Percentiles rank a stretch among this genome's conserved stretches.
phyloP scores from a whole-genome alignment of 1,284 basidiomycete genomes.

The Microbotryum lychnidis-dioicae region DNA sequence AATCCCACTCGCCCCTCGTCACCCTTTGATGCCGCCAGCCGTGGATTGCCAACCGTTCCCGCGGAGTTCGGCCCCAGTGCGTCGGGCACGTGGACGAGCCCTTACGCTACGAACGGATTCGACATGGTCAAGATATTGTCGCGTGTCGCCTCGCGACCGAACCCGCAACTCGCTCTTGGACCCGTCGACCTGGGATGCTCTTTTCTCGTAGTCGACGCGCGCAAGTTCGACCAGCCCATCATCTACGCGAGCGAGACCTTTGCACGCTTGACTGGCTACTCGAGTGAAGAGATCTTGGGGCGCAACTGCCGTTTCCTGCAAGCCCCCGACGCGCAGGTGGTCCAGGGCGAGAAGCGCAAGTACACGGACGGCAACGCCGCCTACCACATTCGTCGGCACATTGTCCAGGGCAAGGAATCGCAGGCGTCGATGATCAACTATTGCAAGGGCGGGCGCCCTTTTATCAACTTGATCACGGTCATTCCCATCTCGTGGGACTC shows the following conservation, averaged over 20 bases:
- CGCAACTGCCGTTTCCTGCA: slow-evolving; percentile 48
- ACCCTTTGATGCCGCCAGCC: slow-evolving; percentile 9
- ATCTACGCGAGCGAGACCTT: slow-evolving; percentile 81
- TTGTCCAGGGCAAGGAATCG: slow-evolving; percentile 68
- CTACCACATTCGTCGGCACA: slow-evolving; percentile 54
- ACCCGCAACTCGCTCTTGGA: slow-evolving; percentile 69
- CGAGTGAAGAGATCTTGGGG: slow-evolving; percentile 43
- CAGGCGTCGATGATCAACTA: slow-evolving; percentile 85
- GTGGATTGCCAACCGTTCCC: slow-evolving; percentile 11
- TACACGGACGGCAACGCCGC: slow-evolving; percentile 59
- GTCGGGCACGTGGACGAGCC: slow-evolving; percentile 31
- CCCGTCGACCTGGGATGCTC: slow-evolving; percentile 85
- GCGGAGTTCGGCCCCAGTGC: neutral
- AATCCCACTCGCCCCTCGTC: slow-evolving; percentile 10
- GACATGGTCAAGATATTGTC: slow-evolving; percentile 75
- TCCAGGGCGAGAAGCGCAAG: slow-evolving; percentile 47
- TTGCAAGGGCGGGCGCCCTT: slow-evolving; percentile 53
- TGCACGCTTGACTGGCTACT: slow-evolving; percentile 72
- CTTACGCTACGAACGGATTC: slow-evolving; percentile 81
- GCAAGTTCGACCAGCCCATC: slow-evolving; percentile 70
- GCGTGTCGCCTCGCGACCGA: slow-evolving; percentile 62
- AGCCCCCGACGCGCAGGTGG: slow-evolving; percentile 61
- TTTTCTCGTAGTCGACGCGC: slow-evolving; percentile 77
- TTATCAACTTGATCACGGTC: slow-evolving; percentile 41
- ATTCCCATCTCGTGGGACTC: slow-evolving; percentile 59